phyloP scores from a whole-genome alignment of 352 stramenopile genomes.

The Phytophthora sp. region DNA sequence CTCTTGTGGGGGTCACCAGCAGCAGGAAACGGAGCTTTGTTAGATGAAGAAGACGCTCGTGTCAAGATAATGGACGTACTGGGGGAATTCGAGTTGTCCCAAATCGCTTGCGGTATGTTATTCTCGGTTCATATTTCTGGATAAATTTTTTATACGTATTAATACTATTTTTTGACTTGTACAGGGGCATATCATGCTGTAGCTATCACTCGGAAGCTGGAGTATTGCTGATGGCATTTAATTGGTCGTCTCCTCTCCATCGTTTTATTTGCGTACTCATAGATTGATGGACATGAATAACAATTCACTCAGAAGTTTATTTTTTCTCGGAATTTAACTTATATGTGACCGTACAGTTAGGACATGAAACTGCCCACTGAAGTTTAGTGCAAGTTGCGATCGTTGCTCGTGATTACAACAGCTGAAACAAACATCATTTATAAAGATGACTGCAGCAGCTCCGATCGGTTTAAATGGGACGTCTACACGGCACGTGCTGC shows the following conservation, averaged over 20 bases:
- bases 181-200: slow-evolving; percentile 73
- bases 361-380: slow-evolving; percentile 22
- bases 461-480: slow-evolving; percentile 2
- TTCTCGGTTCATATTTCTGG: neutral
- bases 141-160: too few species aligned
- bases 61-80: slow-evolving; percentile 51
- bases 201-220: slow-evolving; percentile 53
- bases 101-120: slow-evolving; percentile 67
- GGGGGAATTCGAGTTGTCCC: slow-evolving; percentile 52
- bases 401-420: too few species aligned
- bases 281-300: too few species aligned
- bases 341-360: slow-evolving; percentile 5
- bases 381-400: too few species aligned
- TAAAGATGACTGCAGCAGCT: slow-evolving; percentile 25
- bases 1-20: slow-evolving; percentile 81
- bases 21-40: slow-evolving; percentile 65
- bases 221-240: slow-evolving; percentile 50
- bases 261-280: too few species aligned
- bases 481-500: slow-evolving; percentile 20
- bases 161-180: neutral
- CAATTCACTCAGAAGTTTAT: too few species aligned
- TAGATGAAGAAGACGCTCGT: slow-evolving; percentile 60
- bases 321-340: too few species aligned
- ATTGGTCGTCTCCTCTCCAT: slow-evolving; percentile 10
- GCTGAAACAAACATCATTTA: too few species aligned